Evolutionary conservation across 352 stramenopile species (phyloP).

Genomic region (Pythium aphanidermatum): DNA sequence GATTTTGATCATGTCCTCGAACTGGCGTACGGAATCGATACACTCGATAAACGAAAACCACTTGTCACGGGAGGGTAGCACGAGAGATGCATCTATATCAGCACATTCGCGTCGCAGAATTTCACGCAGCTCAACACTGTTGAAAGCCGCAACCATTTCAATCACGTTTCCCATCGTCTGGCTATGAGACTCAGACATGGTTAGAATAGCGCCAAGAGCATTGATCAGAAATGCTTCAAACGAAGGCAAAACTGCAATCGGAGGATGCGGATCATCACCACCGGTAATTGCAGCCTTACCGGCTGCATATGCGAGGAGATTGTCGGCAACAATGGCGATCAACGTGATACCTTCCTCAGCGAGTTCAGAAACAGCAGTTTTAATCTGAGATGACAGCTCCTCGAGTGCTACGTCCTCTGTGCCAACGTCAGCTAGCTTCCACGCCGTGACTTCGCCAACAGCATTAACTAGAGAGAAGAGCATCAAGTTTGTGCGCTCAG

Average conservation of each 20-base stretch:
- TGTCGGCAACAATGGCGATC: constrained; percentile 69
- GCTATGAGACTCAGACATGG: constrained; percentile 34
- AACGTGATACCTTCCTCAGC: constrained; percentile 42
- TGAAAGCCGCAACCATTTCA: constrained; percentile 60
- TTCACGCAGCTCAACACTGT: constrained; percentile 46
- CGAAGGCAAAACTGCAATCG: constrained; percentile 18
- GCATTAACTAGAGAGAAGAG: constrained; percentile 69
- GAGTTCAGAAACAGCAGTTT: constrained; percentile 32
- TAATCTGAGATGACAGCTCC: constrained; percentile 46
- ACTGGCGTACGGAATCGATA: constrained; percentile 72
- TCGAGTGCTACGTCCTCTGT: constrained; percentile 33
- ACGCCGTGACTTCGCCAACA: constrained; percentile 46
- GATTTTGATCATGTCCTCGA: constrained; percentile 83
- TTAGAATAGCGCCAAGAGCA: constrained; percentile 48
- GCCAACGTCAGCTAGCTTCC: constrained; percentile 54
- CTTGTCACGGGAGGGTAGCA: constrained; percentile 31
- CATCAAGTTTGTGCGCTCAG: constrained; percentile 40
- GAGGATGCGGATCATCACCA: constrained; percentile 11
- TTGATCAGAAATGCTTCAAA: constrained; percentile 26
- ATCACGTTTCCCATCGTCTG: constrained; percentile 65
- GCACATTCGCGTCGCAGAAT: constrained; percentile 57
- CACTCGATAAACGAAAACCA: constrained; percentile 82
- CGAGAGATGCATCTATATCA: constrained; percentile 46
- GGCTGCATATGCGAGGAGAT: constrained; percentile 19
- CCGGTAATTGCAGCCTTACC: constrained; percentile 15